phyloP scores from a whole-genome alignment of 2,329 filamentous ascomycete species.

The Calonectria hongkongensis region DNA sequence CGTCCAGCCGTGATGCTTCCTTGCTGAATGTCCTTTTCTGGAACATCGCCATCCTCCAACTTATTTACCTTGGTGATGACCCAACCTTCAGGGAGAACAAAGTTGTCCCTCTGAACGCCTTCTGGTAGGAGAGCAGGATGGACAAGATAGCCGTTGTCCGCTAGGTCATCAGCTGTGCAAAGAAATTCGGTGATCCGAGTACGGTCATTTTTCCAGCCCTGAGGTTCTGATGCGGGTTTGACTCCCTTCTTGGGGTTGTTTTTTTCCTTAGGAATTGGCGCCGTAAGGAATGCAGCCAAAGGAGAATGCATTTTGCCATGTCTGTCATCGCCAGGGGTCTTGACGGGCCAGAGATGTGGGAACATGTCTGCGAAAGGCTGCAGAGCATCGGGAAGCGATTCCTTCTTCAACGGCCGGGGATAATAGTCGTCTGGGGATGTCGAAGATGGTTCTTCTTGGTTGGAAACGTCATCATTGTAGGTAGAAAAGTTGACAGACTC shows the following conservation, averaged over 20 bases:
- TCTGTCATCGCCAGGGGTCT: conserved; percentile 89
- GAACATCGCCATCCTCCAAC: conserved; percentile 80
- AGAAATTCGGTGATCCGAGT: conserved; percentile 90
- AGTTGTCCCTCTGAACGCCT: conserved; percentile 72
- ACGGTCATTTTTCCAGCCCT: conserved; percentile 82
- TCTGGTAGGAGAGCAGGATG: conserved; percentile 85
- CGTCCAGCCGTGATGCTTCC: conserved; percentile 91
- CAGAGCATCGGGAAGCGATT: conserved; percentile 72
- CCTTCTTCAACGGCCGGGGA: conserved; percentile 71
- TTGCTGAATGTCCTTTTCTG: conserved; percentile 82
- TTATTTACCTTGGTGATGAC: conserved; percentile 83
- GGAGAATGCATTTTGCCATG: conserved; percentile 90
- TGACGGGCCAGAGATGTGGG: conserved; percentile 90
- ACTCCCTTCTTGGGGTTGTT: conserved; percentile 72
- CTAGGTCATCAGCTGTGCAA: conserved; percentile 81
- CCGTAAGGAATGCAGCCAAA: conserved; percentile 87
- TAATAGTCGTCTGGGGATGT: conserved; percentile 76
- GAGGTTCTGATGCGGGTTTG: conserved; percentile 77
- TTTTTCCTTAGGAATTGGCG: conserved; percentile 82
- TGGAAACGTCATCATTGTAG: conserved; percentile 64
- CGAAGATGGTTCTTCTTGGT: conserved; percentile 55
- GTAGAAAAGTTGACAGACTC: conserved; percentile 70
- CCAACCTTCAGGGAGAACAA: conserved; percentile 82
- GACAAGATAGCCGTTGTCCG: conserved; percentile 88
- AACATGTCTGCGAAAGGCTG: conserved; percentile 88